A percentile compares a stretch with the other conserved stretches of the same genome.
Evolutionary conservation across 2,329 filamentous ascomycete genomes (phyloP).

Genomic region (Talaromyces funiculosus): DNA sequence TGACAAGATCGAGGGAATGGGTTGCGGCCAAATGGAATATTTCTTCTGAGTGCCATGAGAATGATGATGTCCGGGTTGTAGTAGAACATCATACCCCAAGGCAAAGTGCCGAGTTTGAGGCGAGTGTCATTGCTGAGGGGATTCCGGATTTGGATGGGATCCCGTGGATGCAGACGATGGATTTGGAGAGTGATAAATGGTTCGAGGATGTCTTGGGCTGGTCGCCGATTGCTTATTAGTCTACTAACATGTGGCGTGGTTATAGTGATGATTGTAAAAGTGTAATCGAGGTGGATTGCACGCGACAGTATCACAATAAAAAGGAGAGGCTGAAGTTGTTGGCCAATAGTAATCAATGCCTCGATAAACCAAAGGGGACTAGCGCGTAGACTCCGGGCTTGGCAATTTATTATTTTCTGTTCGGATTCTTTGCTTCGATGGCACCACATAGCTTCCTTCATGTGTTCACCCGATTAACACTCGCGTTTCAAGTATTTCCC

Average conservation of each 20-base stretch:
- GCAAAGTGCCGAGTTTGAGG: background rate
- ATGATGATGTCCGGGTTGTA: background rate
- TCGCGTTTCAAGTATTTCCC: background rate
- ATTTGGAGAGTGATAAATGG: constrained; percentile 23
- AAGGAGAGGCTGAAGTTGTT: background rate
- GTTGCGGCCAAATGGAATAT: constrained; percentile 17
- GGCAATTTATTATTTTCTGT: background rate
- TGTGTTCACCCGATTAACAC: background rate
- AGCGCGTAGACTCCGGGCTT: background rate
- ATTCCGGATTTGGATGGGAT: constrained; percentile 25
- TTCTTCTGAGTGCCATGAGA: constrained; percentile 8
- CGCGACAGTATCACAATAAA: background rate
- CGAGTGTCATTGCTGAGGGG: constrained; percentile 3
- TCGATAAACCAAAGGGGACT: background rate
- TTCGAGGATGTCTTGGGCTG: constrained; percentile 12
- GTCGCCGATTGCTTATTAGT: background rate
- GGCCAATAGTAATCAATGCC: background rate
- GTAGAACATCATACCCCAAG: background rate
- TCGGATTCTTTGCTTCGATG: background rate
- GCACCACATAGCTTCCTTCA: background rate
- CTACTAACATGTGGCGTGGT: too few relatives aligned
- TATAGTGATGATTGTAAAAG: too few relatives aligned
- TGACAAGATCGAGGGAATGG: constrained; percentile 21
- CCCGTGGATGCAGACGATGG: constrained; percentile 26
- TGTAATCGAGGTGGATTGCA: too few relatives aligned